Evolutionary conservation across 257 asterid genomes (phyloP), one percentile per base, ranked within the genome.

Genomic region (Solanum neorickii): DNA sequence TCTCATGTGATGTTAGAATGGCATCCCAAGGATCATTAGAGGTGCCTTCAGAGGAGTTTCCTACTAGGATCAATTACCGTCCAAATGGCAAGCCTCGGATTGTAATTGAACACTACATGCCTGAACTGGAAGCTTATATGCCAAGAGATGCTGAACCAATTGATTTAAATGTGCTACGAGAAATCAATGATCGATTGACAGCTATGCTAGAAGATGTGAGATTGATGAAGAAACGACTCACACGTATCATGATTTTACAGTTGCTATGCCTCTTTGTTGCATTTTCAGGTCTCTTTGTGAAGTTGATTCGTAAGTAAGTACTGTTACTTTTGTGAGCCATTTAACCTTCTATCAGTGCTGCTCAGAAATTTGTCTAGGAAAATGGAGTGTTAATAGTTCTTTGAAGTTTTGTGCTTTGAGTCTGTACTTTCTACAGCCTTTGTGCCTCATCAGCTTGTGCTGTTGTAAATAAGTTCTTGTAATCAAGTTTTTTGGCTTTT

Each of bases 161-260:
- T 86, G 83, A 86, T 44, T 31, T 86, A 12, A 47, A 86, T 70
- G 77, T 86, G 83, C 35, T 86, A 0, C 72, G 83, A 35, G 87
- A 86, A 29, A 86, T 86, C 87, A 86, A 86, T 66, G 87, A 69
- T 23, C 65, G 87, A 33, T 86, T 86, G 83, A 70, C 87, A 16
- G 44, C 87, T 69, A 70, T 86, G 69, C 23, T 86, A 7, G 87
- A 70, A 21, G 87, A 86, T 70, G 87, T 86, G 52, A 86, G 87
- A 66, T 52, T 86, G 87, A 86, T 86, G 87, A 86, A 86, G 87
- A 65, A 39, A 75, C 69, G 87, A 39, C 87, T 86, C 37, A 86
- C 56, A 6, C 83, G 72, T 3, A 70, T 86, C 83, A 70, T 86
- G 56, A 70, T 70, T 31, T 66, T 70, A 25, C 87, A 86, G 87